Evolutionary conservation across 2,329 filamentous ascomycete genomes (phyloP), one percentile per base, ranked within the genome.

Genomic region (Apiospora saccharicola): DNA sequence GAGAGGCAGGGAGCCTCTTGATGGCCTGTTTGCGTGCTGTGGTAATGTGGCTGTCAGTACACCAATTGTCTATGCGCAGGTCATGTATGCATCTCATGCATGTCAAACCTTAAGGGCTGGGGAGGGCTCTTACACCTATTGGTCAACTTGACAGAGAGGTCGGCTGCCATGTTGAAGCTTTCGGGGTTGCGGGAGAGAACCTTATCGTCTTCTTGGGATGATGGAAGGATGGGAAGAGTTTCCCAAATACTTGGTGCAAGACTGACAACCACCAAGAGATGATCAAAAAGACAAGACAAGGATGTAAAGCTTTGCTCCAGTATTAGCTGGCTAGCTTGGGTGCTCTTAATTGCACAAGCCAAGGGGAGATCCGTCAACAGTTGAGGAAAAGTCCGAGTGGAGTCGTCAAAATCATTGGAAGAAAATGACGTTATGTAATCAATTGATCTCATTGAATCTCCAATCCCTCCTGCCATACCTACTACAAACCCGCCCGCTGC

Each of bases 1-100:
- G 76, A 26, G 85, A 82, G 24, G 82, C 73, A 22, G 89, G 89
- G n/a, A 90, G 86, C 73, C 85, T 85, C 81, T 85, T 87, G 80
- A 90, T 82, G 73, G 86, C 85, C 75, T 87, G 82, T 78, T 84
- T 86, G 69, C 86, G 85, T 74, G 84, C 85, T 85, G 72, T 51
- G 73, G 53, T 44, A 7, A 67, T 24, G 68, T 14, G 34, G 12
- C 7, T 30, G 49, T 37, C 49, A 70, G 68, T 8, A 22, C 68
- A 22, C 68, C 34, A 57, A 41, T 47, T 4, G 53, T 57, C 53
- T 22, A n/a, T 13, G 14, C 51, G 51, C 51, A 68, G 46, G 67
- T 46, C 22, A 68, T 68, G 67, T 16, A 47, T 57, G 26, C 49
- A 26, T 26, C 14, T 26, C 51, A 61, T 10, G 57, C 51, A 46